A percentile compares a stretch with the other conserved stretches of the same genome.
Conservation (phyloP, 352 stramenopile species). For the Pythium dissotocum region DNA sequence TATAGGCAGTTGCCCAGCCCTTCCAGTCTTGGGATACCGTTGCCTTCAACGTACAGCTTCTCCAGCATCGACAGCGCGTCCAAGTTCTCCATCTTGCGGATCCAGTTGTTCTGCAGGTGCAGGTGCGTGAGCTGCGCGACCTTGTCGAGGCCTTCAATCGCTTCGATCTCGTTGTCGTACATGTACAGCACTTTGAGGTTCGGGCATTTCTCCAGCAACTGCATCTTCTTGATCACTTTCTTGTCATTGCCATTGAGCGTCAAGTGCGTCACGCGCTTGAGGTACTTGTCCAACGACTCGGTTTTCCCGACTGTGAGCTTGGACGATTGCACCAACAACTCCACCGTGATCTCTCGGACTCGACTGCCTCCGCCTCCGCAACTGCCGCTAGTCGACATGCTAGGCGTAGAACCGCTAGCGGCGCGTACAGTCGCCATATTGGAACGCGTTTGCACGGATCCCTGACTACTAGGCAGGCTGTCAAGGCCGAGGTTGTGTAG, state of each 20-base stretch:
- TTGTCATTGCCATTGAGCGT: conserved; percentile 57
- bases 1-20: conserved; percentile 40
- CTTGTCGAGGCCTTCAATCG: conserved; percentile 52
- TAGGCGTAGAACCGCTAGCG: background rate
- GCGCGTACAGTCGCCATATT: background rate
- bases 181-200: conserved; percentile 76
- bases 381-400: background rate
- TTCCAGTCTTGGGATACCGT: conserved; percentile 59
- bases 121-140: conserved; percentile 63
- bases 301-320: conserved; percentile 69
- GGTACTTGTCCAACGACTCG: conserved; percentile 64
- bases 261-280: conserved; percentile 73
- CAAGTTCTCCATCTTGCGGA: conserved; percentile 55
- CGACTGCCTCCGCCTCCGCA: background rate
- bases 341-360: conserved; percentile 55
- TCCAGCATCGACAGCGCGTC: conserved; percentile 44
- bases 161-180: conserved; percentile 72
- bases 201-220: conserved; percentile 63
- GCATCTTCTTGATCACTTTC: conserved; percentile 49
- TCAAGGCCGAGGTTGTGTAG: background rate
- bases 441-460: background rate
- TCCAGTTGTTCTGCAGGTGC: conserved; percentile 71
- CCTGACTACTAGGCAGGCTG: background rate
- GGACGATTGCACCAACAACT: conserved; percentile 58
- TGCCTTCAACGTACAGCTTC: conserved; percentile 76